Conservation (phyloP, 2,329 filamentous ascomycete species). For the Ascochyta lentis region DNA sequence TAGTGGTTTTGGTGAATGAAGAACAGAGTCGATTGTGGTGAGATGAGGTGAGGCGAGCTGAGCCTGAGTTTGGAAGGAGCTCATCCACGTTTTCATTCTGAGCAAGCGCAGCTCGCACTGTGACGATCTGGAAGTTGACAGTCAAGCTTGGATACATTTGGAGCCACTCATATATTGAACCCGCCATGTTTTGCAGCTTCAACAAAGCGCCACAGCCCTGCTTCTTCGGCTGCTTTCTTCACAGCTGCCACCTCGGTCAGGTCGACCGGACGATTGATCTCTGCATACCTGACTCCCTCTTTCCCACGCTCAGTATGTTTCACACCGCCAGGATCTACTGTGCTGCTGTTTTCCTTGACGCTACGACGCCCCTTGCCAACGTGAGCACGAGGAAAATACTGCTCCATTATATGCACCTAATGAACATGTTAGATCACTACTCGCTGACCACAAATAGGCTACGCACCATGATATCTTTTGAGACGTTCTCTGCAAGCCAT, state of each 20-base stretch:
- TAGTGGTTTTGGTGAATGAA: not conserved
- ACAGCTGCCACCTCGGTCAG: conserved; percentile 71
- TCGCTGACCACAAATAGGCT: not conserved
- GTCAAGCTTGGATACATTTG: too few species aligned
- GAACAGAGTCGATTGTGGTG: not conserved
- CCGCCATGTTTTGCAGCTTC: conserved; percentile 66
- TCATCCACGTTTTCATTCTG: not conserved
- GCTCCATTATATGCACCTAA: conserved; percentile 82
- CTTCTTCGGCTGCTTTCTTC: conserved; percentile 69
- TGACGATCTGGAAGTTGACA: too few species aligned
- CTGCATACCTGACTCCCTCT: conserved; percentile 69
- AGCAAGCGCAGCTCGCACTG: not conserved
- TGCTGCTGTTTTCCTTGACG: conserved; percentile 43
- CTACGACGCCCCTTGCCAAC: conserved; percentile 70
- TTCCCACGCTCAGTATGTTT: conserved; percentile 28
- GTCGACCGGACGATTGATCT: conserved; percentile 77
- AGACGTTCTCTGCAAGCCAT: conserved; percentile 77
- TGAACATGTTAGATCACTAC: not conserved
- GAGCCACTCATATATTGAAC: conserved; percentile 55
- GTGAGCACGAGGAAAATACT: conserved; percentile 81
- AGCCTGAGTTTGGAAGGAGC: not conserved
- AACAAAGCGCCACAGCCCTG: conserved; percentile 80
- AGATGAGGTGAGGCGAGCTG: not conserved
- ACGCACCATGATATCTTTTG: conserved; percentile 70
- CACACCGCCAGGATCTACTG: conserved; percentile 39